A percentile compares a stretch with the other conserved stretches of the same genome.
These are phyloP conservation scores for Apiospora rasikravindrae DNA, from an alignment of 2,329 filamentous ascomycete genomes.

Conservation along the genomic window DNA sequence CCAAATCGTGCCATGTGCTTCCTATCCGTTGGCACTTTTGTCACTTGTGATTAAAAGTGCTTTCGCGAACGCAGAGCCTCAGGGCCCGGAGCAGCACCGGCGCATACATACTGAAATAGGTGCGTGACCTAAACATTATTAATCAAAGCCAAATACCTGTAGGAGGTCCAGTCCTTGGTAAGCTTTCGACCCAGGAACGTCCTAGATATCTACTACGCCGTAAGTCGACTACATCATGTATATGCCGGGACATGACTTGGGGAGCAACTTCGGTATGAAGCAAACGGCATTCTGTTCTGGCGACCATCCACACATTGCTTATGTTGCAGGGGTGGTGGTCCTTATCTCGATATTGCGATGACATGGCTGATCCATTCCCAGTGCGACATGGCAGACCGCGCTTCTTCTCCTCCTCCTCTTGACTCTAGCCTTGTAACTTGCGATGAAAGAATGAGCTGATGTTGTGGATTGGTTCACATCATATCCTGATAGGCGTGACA, in stretches of 20 bases:
- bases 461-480: background rate
- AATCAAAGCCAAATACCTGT: background rate
- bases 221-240: background rate
- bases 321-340: background rate
- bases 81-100: background rate
- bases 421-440: background rate
- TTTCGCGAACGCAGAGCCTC: background rate
- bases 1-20: background rate
- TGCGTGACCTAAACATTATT: background rate
- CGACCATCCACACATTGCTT: background rate
- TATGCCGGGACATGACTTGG: background rate
- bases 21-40: background rate
- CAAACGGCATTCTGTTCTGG: too few relatives aligned
- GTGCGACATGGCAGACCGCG: background rate
- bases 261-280: background rate
- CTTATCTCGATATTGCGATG: conserved; percentile 7
- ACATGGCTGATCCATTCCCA: background rate
- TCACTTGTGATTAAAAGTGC: background rate
- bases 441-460: background rate
- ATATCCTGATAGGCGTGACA: background rate
- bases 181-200: background rate
- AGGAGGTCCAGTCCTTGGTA: background rate
- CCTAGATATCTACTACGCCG: background rate
- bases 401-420: background rate
- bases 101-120: background rate